Evolutionary conservation across 2,329 filamentous ascomycete genomes (phyloP).

Genomic region (Colletotrichum sojae): DNA sequence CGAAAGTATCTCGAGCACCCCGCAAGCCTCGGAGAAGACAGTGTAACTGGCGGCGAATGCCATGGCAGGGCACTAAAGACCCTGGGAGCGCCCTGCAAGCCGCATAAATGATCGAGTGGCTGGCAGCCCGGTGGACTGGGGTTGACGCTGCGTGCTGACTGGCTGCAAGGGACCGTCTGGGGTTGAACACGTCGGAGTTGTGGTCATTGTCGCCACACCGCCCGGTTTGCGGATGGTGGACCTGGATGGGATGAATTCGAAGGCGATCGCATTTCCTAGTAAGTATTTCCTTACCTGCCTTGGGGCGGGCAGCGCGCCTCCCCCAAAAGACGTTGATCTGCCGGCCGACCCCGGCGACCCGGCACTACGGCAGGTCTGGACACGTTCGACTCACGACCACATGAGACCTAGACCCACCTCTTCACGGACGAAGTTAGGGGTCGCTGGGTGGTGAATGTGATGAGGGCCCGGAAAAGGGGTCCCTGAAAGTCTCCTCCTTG

Average conservation of each 20-base stretch:
- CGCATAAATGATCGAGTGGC: slow-evolving; percentile 30
- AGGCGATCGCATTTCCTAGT: too few species aligned
- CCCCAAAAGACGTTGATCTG: slow-evolving; percentile 14
- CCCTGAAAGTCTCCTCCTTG: slow-evolving; percentile 12
- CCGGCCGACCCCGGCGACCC: slow-evolving; percentile 25
- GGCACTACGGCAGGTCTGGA: not conserved
- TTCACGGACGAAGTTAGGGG: too few species aligned
- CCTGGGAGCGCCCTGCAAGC: slow-evolving; percentile 22
- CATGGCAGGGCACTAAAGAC: not conserved
- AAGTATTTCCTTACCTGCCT: not conserved
- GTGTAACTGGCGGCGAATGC: too few species aligned
- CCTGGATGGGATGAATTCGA: too few species aligned
- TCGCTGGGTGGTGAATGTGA: not conserved
- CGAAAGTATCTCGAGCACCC: too few species aligned
- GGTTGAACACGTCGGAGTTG: slow-evolving; percentile 18
- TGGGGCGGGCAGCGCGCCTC: slow-evolving; percentile 31
- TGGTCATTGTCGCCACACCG: not conserved
- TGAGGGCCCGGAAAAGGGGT: slow-evolving; percentile 16
- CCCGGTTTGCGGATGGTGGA: not conserved
- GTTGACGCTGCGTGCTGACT: slow-evolving; percentile 6
- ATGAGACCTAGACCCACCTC: too few species aligned
- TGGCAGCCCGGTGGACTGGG: slow-evolving; percentile 24
- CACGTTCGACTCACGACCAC: too few species aligned
- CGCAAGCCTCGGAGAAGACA: too few species aligned
- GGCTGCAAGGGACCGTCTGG: slow-evolving; percentile 38